Percentiles rank a stretch among this genome's conserved stretches.
These are phyloP conservation scores for Pezicula neosporulosa DNA, from an alignment of 2,329 filamentous ascomycete species.

Conservation along the genomic window DNA sequence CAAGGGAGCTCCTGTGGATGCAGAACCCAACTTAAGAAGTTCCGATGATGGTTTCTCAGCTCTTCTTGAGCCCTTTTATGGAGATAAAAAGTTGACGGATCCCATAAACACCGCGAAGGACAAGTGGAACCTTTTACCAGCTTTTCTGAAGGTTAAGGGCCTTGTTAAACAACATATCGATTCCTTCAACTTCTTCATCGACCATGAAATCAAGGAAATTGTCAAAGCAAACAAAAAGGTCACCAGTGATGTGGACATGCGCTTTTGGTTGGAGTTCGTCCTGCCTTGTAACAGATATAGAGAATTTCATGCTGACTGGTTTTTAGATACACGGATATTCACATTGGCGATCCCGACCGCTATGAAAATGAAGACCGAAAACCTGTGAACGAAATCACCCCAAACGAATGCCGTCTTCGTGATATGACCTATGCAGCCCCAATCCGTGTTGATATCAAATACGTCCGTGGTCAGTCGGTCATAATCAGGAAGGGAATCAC, in stretches of 20 bases:
- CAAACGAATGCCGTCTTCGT: slow-evolving; percentile 92
- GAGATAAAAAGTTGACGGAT: slow-evolving; percentile 63
- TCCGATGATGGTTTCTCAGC: slow-evolving; percentile 51
- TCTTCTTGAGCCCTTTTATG: slow-evolving; percentile 67
- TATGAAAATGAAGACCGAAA: slow-evolving; percentile 70
- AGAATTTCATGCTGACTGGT: slow-evolving; percentile 4
- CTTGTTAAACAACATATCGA: slow-evolving; percentile 86
- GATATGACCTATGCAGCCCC: slow-evolving; percentile 98
- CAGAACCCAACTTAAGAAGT: slow-evolving; percentile 10
- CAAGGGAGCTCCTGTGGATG: slow-evolving; percentile 10
- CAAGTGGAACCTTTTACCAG: slow-evolving; percentile 95
- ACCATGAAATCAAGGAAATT: slow-evolving; percentile 95
- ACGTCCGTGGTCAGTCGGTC: slow-evolving; percentile 75
- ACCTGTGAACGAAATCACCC: slow-evolving; percentile 73
- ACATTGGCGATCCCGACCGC: slow-evolving; percentile 77
- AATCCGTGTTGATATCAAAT: slow-evolving; percentile 88
- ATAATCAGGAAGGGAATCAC: slow-evolving; percentile 73
- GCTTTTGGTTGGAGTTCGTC: slow-evolving; percentile 77
- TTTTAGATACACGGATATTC: slow-evolving; percentile 75
- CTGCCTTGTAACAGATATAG: background rate
- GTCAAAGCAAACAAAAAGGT: slow-evolving; percentile 87
- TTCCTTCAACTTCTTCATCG: slow-evolving; percentile 97
- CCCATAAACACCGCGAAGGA: slow-evolving; percentile 71
- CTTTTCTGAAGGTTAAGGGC: slow-evolving; percentile 96
- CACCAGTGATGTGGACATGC: slow-evolving; percentile 86